A percentile compares a stretch with the other conserved stretches of the same genome.
phyloP scores from a whole-genome alignment of 148 eudicot species.

The Nyssa sinensis region DNA sequence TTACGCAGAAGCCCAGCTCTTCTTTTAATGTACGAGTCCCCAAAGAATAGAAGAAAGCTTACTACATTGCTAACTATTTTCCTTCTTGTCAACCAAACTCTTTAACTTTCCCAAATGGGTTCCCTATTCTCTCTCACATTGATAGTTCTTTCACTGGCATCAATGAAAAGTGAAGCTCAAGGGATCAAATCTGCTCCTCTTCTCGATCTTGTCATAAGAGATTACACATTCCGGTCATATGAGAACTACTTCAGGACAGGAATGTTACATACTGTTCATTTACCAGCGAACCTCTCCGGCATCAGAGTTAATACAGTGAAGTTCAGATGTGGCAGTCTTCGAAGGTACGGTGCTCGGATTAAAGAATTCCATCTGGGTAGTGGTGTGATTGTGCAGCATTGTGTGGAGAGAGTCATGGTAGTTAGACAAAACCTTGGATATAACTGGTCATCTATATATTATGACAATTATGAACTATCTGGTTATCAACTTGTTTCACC shows the following conservation, averaged over 20 bases:
- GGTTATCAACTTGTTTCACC: conserved; percentile 79
- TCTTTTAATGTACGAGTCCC: neutral
- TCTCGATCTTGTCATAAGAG: conserved; percentile 72
- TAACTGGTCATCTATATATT: conserved; percentile 61
- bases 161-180: conserved; percentile 32
- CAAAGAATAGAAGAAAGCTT: neutral
- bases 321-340: conserved; percentile 79
- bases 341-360: conserved; percentile 66
- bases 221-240: conserved; percentile 56
- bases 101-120: conserved; percentile 45
- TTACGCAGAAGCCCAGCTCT: neutral
- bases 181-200: conserved; percentile 50
- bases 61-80: conserved; percentile 2
- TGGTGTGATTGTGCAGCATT: conserved; percentile 57
- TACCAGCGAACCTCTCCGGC: conserved; percentile 74
- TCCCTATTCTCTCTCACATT: conserved; percentile 33
- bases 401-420: conserved; percentile 63
- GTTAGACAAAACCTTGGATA: conserved; percentile 57
- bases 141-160: conserved; percentile 29
- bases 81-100: conserved; percentile 20
- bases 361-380: conserved; percentile 51
- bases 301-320: conserved; percentile 43
- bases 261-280: conserved; percentile 30
- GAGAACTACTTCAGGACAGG: conserved; percentile 53
- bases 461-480: conserved; percentile 41